A percentile compares a stretch with the other conserved stretches of the same genome.
These are phyloP conservation scores for Mycena haematopus DNA, from an alignment of 768 basidiomycete species.

Conservation along the genomic window DNA sequence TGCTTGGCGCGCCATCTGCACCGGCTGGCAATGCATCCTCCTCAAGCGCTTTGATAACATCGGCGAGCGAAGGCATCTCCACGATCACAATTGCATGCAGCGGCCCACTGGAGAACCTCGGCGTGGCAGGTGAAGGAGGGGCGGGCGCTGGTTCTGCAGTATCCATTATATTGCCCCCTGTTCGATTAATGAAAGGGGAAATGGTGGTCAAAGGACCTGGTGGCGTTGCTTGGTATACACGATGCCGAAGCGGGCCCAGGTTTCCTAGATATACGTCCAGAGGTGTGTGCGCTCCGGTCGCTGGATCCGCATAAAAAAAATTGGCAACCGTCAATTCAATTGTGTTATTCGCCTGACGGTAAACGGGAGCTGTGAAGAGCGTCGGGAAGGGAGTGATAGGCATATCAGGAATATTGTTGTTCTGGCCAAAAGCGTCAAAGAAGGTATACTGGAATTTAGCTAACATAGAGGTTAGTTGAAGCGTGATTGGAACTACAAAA, in stretches of 20 bases:
- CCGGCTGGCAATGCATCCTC: conserved; percentile 64
- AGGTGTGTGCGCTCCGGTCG: conserved; percentile 66
- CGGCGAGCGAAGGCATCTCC: conserved; percentile 78
- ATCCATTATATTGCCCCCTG: conserved; percentile 28
- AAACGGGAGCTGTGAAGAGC: conserved; percentile 79
- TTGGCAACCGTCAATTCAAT: conserved; percentile 88
- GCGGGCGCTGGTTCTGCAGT: conserved; percentile 33
- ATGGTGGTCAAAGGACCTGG: conserved; percentile 72
- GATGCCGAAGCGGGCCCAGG: conserved; percentile 82
- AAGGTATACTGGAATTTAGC: conserved; percentile 96
- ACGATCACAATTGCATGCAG: conserved; percentile 85
- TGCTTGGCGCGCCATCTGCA: conserved; percentile 43
- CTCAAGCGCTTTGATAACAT: conserved; percentile 80
- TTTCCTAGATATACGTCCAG: conserved; percentile 91
- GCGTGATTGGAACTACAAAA: conserved; percentile 16
- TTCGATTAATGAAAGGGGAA: conserved; percentile 61
- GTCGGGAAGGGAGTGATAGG: conserved; percentile 93
- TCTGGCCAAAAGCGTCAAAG: conserved; percentile 87
- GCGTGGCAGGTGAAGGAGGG: conserved; percentile 36
- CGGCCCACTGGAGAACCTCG: conserved; percentile 49
- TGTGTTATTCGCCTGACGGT: conserved; percentile 72
- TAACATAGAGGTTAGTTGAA: conserved; percentile 39
- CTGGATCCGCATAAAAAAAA: conserved; percentile 83
- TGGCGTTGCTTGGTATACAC: conserved; percentile 75
- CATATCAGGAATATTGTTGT: conserved; percentile 73